Evolutionary conservation across 2,329 filamentous ascomycete genomes (phyloP), one percentile per base, ranked within the genome.

Genomic region (Aspergillus floridensis): DNA sequence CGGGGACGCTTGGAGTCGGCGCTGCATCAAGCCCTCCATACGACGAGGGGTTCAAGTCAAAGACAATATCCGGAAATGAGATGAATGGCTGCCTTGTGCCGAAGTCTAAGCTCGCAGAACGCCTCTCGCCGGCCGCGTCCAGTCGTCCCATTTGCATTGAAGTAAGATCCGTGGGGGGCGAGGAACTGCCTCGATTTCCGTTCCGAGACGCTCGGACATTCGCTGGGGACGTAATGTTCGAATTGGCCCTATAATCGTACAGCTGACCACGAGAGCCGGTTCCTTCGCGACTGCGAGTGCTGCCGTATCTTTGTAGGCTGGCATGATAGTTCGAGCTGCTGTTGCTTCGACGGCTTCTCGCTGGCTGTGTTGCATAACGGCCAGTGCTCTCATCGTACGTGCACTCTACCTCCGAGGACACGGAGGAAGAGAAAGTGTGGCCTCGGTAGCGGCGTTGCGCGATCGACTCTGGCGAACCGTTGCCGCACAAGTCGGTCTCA

Each of bases 1-100:
- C 88, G 35, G 91, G 92, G 38, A 97, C 83, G 29, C 87, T 93
- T 5, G 93, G 93, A 41, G 89, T 93, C 14, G 93, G 93, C 26
- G 92, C 93, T 54, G 92, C 90, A 72, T 95, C 90, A 76, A 88
- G 87, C 21, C 65, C 69, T 67, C 89, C 85, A 53, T 76, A 70
- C n/a, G 68, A 41, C 10, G 66, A 60, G 14, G 66, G 59, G 19
- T 70, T 68, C 54, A 71, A 64, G 6, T 63, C 65, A n/a, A 70
- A 63, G 5, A 79, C 61, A 1, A 77, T 76, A 57, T 80, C 79
- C 0, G 75, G 73, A 63, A 73, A 70, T 8, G 69, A 46, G 3
- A 76, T 55, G 38, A 78, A 73, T 3, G 75, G 68, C 2, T 71
- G 1, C 70, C 73, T 47, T 31, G 76, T 69, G 41, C 75, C 75